Conservation (phyloP, 2,329 filamentous ascomycete species). For the Exophiala alcalophila region DNA sequence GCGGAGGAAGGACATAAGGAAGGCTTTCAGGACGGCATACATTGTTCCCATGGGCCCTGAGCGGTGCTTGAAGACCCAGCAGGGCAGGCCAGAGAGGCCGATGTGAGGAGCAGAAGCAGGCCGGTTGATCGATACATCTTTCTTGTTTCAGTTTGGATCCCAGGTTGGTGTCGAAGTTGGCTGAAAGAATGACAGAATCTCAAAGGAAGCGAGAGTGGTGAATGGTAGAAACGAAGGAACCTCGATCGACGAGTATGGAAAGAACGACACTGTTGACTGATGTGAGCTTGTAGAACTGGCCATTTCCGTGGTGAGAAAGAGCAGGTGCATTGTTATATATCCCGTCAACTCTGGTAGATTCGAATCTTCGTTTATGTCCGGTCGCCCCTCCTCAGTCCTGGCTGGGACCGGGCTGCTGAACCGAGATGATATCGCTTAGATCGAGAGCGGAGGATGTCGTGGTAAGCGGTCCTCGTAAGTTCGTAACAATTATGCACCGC, state of each 20-base stretch:
- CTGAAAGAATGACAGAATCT: constrained; percentile 1
- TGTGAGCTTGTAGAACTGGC: constrained; percentile 8
- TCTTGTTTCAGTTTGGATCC: neutral
- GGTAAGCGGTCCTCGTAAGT: neutral
- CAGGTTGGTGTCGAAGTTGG: neutral
- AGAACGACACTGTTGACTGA: constrained; percentile 16
- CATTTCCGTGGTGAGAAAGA: no score
- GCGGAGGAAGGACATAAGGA: no score
- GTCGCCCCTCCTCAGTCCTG: no score
- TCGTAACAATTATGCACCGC: no score
- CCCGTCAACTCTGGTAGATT: no score
- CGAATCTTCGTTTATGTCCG: no score
- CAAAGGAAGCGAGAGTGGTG: constrained; percentile 2
- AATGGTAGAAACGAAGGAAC: constrained; percentile 17
- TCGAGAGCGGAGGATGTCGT: constrained; percentile 6
- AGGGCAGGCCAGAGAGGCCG: constrained; percentile 15
- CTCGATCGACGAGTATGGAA: constrained; percentile 25
- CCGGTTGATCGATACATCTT: constrained; percentile 18
- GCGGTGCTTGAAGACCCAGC: constrained; percentile 1
- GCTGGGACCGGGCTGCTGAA: neutral
- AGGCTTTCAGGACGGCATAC: constrained; percentile 7
- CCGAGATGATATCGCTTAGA: constrained; percentile 16
- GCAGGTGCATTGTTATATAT: constrained; percentile 2
- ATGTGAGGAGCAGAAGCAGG: constrained; percentile 11
- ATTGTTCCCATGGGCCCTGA: constrained; percentile 24